phyloP scores from a whole-genome alignment of 2,329 filamentous ascomycete genomes.

The Lizonia empirigonia region DNA sequence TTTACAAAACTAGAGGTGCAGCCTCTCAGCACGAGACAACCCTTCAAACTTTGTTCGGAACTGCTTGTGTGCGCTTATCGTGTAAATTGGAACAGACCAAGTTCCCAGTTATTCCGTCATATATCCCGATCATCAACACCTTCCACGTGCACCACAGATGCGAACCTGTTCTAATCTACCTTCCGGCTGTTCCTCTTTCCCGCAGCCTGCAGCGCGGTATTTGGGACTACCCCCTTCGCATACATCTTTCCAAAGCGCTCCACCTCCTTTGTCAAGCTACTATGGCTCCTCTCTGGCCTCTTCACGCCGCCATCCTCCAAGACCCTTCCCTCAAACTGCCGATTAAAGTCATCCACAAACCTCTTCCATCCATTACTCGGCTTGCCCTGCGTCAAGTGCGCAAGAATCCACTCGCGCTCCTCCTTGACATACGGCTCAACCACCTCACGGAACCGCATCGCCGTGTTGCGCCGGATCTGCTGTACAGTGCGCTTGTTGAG shows the following conservation, averaged over 20 bases:
- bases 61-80: too few species aligned
- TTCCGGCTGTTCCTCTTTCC: neutral
- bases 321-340: conserved; percentile 25
- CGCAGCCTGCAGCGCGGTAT: neutral
- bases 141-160: neutral
- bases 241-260: conserved; percentile 37
- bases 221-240: conserved; percentile 26
- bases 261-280: conserved; percentile 36
- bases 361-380: conserved; percentile 30
- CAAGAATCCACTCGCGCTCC: conserved; percentile 35
- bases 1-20: too few species aligned
- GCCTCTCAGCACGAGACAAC: too few species aligned
- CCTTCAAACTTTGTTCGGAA: too few species aligned
- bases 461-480: conserved; percentile 40
- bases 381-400: conserved; percentile 27
- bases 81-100: too few species aligned
- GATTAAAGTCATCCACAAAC: conserved; percentile 36
- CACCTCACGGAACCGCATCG: conserved; percentile 30
- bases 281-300: conserved; percentile 28
- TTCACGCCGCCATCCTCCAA: conserved; percentile 5
- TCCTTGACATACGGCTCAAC: conserved; percentile 29
- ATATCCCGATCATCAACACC: neutral
- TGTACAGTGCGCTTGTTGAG: conserved; percentile 41
- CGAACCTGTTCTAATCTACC: neutral
- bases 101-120: neutral